Conservation (phyloP, 2,329 filamentous ascomycete genomes). For the Pseudovirgaria hyperparasitica region DNA sequence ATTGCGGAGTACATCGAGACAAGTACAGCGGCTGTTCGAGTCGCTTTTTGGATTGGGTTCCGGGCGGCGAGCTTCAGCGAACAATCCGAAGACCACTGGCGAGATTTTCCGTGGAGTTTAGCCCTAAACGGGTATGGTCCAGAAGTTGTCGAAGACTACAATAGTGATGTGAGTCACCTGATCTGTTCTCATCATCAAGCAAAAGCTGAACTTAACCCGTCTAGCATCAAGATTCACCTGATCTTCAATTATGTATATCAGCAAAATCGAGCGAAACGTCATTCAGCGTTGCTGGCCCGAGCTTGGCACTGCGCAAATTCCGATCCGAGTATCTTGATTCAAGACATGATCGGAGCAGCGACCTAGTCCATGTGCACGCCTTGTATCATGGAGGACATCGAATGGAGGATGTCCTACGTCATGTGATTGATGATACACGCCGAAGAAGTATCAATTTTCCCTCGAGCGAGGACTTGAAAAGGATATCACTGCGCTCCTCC, state of each 20-base stretch:
- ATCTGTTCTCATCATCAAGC: too few relatives aligned
- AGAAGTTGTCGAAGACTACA: slow-evolving; percentile 1
- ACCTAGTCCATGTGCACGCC: slow-evolving; percentile 3
- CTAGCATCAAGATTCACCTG: neutral
- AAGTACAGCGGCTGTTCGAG: neutral
- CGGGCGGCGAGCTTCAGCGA: neutral
- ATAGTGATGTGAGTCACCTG: neutral
- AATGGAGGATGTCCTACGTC: neutral
- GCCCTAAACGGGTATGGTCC: slow-evolving; percentile 1
- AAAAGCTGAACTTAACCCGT: too few relatives aligned
- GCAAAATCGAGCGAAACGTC: neutral
- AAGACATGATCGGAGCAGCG: neutral
- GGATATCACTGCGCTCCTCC: slow-evolving; percentile 1
- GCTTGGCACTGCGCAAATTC: slow-evolving; percentile 2
- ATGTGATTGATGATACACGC: neutral
- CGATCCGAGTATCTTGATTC: neutral
- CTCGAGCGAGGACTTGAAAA: neutral
- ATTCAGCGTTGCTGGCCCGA: slow-evolving; percentile 1
- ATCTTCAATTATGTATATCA: neutral
- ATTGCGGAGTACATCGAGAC: neutral
- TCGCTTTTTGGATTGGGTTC: slow-evolving; percentile 5
- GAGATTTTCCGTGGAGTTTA: slow-evolving; percentile 2
- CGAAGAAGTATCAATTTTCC: neutral
- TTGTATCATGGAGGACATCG: slow-evolving; percentile 4
- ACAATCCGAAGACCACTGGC: neutral